Evolutionary conservation across 306 rosid genomes (phyloP), one percentile per base, ranked within the genome.

Genomic region (Abrus pulchellus): DNA sequence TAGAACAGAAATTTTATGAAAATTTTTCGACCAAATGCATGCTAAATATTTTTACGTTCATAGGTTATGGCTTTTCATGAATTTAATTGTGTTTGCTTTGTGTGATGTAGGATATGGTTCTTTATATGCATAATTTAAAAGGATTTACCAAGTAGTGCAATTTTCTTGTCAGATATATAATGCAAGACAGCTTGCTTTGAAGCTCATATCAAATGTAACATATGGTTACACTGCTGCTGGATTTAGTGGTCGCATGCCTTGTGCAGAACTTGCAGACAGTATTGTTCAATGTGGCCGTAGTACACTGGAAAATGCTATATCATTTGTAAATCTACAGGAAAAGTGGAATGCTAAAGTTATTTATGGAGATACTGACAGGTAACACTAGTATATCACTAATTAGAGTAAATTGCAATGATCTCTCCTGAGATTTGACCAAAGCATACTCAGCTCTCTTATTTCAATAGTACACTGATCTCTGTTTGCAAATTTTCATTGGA

Each of bases 191-290:
- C 95, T 94, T 81, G 99, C 97, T 48, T 82, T 94, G 91, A 94
- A 94, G 90, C 90, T 94, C 78, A 94, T 94, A 86, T 87, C 99
- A 56, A 94, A 94, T 72, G 97, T 94, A 70, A 94, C 97, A 1
- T 93, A 94, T 83, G 99, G 99, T 70, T 94, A 94, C 79, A 90
- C 97, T 48, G 99, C 99, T 81, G 99, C 99, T 82, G 99, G 99
- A 64, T 94, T 94, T 83, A 93, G 97, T 76, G 99, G 99, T 47
- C 99, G 99, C 76, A 94, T 94, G 99, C 99, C 99, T 83, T 94
- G 97, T 86, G 97, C 97, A 14, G 97, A 94, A 86, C 93, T 94
- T 83, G 99, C 99, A 12, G 99, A 94, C 85, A 92, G 95, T 86
- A 93, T 94, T 54, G 97, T 94, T 85, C 97, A 94, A 60, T 94